Evolutionary conservation across 1,284 basidiomycete genomes (phyloP), one percentile per base, ranked within the genome.

Genomic region (Neonothopanus nambi): DNA sequence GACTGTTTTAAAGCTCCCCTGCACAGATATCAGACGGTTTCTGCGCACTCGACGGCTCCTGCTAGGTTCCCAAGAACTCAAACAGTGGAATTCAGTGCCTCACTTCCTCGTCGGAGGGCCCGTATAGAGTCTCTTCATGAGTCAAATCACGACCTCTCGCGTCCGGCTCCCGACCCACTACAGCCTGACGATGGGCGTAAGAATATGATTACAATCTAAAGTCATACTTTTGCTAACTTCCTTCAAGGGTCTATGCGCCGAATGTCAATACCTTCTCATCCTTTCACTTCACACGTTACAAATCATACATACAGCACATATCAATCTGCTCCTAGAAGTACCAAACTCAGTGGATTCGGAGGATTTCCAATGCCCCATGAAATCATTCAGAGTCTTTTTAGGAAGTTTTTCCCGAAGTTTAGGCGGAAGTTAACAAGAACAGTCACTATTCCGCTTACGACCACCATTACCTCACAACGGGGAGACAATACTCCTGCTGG

Each of bases 291-390:
- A 21, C 51, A 61, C 49, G 30, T 48, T 26, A 68, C 63, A 42
- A 54, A 50, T 28, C 57, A 59, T 35, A 63, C 61, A 2, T 63
- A 57, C 26, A 62, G 60, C 23, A 57, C 47, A 7, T 47, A 53
- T 30, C 53, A 53, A 50, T 52, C 61, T 15, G 55, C 58, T 18
- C 8, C 30, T 11, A 63, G 56, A 44, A 66, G 68, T 23, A 63
- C 70, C 43, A 77, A 75, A 58, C 68, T 78, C 57, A 70, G 71
- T 42, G 81, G 70, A 4, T 93, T 92, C 61, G 95, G 95, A 41
- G 95, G 94, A 0, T 98, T 97, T 69, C 94, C 95, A 0, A 91
- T 88, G 63, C 92, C 93, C 0, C 73, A 85, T 57, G 72, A 81
- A 50, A 67, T 95, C 18, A 55, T 84, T 2, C 72, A 71, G 2